A percentile compares a stretch with the other conserved stretches of the same genome.
phyloP scores from a whole-genome alignment of 2,329 filamentous ascomycete genomes.

The Pyricularia pennisetigena region DNA sequence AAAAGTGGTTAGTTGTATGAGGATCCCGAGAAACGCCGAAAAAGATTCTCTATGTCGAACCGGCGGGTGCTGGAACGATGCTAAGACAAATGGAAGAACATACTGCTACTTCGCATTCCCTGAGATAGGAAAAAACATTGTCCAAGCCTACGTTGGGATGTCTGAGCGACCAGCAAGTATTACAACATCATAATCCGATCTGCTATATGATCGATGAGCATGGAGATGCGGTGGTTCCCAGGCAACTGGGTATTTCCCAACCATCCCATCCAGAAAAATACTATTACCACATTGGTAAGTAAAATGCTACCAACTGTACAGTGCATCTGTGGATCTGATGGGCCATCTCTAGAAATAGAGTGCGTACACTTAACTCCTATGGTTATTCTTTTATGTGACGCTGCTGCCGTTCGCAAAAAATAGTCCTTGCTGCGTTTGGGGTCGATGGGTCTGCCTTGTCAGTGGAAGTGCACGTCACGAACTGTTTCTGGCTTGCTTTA shows the following conservation, averaged over 20 bases:
- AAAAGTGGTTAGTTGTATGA: background rate
- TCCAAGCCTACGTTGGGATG: background rate
- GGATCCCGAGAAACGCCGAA: background rate
- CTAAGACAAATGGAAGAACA: background rate
- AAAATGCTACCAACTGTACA: no score
- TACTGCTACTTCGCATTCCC: background rate
- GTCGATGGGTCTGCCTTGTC: background rate
- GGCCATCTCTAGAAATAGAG: no score
- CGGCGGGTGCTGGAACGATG: background rate
- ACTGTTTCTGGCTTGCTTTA: background rate
- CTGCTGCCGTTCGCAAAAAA: background rate
- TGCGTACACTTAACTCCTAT: no score
- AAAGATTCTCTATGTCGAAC: background rate
- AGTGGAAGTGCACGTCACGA: background rate
- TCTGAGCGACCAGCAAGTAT: background rate
- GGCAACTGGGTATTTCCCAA: background rate
- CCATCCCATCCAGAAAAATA: background rate
- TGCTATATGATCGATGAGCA: background rate
- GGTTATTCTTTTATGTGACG: background rate
- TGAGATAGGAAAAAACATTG: background rate
- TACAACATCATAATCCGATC: background rate
- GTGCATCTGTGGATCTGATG: no score
- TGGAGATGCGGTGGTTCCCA: background rate
- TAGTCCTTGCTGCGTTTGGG: background rate
- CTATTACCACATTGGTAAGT: background rate